These are phyloP conservation scores for Leishmania lainsoni DNA, from an alignment of 208 protist species.

Conservation along the genomic window DNA sequence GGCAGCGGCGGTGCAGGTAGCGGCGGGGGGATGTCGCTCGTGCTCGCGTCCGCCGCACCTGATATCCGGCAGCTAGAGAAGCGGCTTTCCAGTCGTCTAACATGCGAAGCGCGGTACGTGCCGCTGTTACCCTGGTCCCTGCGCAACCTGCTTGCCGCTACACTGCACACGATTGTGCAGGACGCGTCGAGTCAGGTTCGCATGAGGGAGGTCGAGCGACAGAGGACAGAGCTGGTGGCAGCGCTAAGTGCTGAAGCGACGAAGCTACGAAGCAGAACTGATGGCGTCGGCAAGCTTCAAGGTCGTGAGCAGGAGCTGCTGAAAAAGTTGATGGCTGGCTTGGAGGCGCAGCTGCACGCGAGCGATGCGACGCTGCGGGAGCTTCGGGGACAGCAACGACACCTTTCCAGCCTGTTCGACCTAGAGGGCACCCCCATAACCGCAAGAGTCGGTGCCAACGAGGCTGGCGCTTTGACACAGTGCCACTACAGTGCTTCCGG, in stretches of 20 bases:
- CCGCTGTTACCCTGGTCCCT: slow-evolving; percentile 75
- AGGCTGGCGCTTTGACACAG: not conserved
- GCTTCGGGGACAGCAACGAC: slow-evolving; percentile 21
- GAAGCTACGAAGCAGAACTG: slow-evolving; percentile 1
- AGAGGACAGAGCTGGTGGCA: slow-evolving; percentile 13
- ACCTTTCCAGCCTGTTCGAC: slow-evolving; percentile 19
- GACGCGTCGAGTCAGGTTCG: slow-evolving; percentile 18
- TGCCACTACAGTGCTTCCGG: not conserved
- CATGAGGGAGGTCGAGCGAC: slow-evolving; percentile 6
- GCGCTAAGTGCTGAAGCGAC: slow-evolving; percentile 8
- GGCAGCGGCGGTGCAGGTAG: slow-evolving; percentile 14
- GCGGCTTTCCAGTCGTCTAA: slow-evolving; percentile 80
- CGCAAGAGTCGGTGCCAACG: not conserved
- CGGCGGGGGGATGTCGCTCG: slow-evolving; percentile 59
- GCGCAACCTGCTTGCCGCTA: slow-evolving; percentile 50
- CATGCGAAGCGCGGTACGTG: slow-evolving; percentile 77
- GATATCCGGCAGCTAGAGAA: slow-evolving; percentile 84
- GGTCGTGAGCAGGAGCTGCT: slow-evolving; percentile 10
- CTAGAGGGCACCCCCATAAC: not conserved
- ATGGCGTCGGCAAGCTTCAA: not conserved
- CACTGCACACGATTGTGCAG: slow-evolving; percentile 43
- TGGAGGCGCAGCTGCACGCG: slow-evolving; percentile 26
- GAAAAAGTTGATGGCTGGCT: slow-evolving; percentile 14
- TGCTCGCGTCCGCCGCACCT: slow-evolving; percentile 69
- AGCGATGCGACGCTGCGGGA: slow-evolving; percentile 21